Evolutionary conservation across 2,329 filamentous ascomycete genomes (phyloP).

Genomic region (Cryphonectria parasitica): DNA sequence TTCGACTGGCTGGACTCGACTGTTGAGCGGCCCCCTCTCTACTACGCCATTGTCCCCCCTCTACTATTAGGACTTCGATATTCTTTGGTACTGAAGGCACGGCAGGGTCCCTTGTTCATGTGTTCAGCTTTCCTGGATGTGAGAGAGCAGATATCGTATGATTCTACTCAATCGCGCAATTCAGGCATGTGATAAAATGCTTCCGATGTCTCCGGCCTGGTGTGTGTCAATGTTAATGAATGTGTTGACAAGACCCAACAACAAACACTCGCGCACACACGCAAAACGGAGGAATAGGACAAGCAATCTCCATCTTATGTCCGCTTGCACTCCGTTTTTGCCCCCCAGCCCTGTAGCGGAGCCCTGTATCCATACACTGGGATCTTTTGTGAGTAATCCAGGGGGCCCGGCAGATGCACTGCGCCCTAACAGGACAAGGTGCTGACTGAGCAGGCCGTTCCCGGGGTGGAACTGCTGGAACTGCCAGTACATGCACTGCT

Average conservation of each 20-base stretch:
- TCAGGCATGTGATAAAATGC: background rate
- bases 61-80: too few species aligned
- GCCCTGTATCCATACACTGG: background rate
- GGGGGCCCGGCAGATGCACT: slow-evolving; percentile 10
- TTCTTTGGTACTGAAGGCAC: background rate
- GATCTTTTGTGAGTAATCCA: slow-evolving; percentile 8
- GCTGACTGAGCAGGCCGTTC: slow-evolving; percentile 26
- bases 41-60: too few species aligned
- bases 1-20: background rate
- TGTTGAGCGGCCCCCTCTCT: background rate
- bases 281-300: background rate
- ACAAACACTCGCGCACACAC: background rate
- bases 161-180: background rate
- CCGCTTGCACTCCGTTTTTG: background rate
- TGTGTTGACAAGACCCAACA: background rate
- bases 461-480: slow-evolving; percentile 2
- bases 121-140: background rate
- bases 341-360: background rate
- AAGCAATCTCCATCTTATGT: background rate
- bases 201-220: background rate
- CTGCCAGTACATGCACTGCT: background rate
- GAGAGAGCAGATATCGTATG: background rate
- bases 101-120: background rate
- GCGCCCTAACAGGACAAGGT: slow-evolving; percentile 27
- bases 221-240: too few species aligned